These are phyloP conservation scores for Salix koriyanagi DNA, from an alignment of 345 rosid species.

Conservation along the genomic window DNA sequence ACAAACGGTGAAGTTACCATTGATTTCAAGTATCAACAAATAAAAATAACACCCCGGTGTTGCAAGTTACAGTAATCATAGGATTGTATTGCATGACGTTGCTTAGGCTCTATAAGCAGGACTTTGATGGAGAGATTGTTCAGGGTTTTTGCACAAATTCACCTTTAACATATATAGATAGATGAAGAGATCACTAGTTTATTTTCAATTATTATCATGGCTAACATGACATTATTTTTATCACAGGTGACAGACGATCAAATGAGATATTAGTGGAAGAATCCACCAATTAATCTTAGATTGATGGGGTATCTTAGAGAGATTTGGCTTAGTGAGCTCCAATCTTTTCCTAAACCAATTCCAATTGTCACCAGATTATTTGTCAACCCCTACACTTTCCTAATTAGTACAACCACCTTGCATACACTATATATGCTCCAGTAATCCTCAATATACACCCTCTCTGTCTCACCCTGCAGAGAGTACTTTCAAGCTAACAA, in stretches of 20 bases:
- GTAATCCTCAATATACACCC: neutral
- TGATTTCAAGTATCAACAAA: neutral
- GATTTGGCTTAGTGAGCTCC: neutral
- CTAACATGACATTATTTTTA: neutral
- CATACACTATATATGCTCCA: neutral
- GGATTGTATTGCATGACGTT: neutral
- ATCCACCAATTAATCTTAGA: neutral
- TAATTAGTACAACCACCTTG: neutral
- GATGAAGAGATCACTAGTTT: neutral
- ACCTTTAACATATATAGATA: neutral
- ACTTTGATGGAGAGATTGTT: neutral
- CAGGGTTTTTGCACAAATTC: neutral
- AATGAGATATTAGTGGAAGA: neutral
- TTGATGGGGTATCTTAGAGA: neutral
- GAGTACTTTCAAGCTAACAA: neutral
- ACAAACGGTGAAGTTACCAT: neutral
- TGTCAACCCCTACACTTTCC: neutral
- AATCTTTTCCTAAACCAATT: neutral
- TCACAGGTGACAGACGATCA: neutral
- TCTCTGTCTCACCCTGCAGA: neutral
- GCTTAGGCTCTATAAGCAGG: neutral
- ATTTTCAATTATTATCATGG: neutral
- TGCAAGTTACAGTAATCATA: neutral
- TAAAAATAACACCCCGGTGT: neutral
- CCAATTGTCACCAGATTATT: neutral